These are phyloP conservation scores for Colletotrichum falcatum DNA, from an alignment of 2,329 filamentous ascomycete genomes.

Conservation along the genomic window DNA sequence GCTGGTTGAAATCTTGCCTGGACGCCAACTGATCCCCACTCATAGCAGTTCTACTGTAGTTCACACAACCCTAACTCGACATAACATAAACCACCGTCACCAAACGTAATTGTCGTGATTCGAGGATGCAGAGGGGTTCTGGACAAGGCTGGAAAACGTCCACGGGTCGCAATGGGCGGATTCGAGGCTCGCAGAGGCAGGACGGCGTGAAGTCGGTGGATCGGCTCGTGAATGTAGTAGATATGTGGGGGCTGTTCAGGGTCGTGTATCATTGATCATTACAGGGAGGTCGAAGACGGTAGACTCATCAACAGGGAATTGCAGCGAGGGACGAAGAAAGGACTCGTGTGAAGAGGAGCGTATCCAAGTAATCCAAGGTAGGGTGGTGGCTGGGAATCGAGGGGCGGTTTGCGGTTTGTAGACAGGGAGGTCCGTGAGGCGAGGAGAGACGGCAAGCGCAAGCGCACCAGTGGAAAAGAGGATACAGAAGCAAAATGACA, in stretches of 20 bases:
- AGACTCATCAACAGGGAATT: slow-evolving; percentile 26
- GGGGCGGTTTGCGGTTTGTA: slow-evolving; percentile 6
- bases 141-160: background rate
- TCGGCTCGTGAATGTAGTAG: slow-evolving; percentile 25
- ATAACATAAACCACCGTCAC: slow-evolving; percentile 39
- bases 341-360: slow-evolving; percentile 20
- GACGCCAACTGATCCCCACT: slow-evolving; percentile 68
- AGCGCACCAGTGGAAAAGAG: slow-evolving; percentile 22
- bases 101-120: slow-evolving; percentile 20
- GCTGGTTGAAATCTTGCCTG: slow-evolving; percentile 58
- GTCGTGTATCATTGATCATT: slow-evolving; percentile 43
- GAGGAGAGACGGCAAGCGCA: slow-evolving; percentile 13
- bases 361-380: slow-evolving; percentile 7
- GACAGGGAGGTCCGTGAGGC: slow-evolving; percentile 29
- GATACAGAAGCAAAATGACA: slow-evolving; percentile 17
- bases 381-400: slow-evolving; percentile 33
- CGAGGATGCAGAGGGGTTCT: slow-evolving; percentile 7
- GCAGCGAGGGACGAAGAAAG: slow-evolving; percentile 23
- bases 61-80: slow-evolving; percentile 42
- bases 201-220: slow-evolving; percentile 19
- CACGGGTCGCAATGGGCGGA: slow-evolving; percentile 3
- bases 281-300: slow-evolving; percentile 33
- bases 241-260: slow-evolving; percentile 33
- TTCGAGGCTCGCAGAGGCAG: background rate
- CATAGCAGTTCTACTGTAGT: slow-evolving; percentile 65